These are phyloP conservation scores for Aspergillus pseudotamarii DNA, from an alignment of 2,329 filamentous ascomycete genomes.

Conservation along the genomic window DNA sequence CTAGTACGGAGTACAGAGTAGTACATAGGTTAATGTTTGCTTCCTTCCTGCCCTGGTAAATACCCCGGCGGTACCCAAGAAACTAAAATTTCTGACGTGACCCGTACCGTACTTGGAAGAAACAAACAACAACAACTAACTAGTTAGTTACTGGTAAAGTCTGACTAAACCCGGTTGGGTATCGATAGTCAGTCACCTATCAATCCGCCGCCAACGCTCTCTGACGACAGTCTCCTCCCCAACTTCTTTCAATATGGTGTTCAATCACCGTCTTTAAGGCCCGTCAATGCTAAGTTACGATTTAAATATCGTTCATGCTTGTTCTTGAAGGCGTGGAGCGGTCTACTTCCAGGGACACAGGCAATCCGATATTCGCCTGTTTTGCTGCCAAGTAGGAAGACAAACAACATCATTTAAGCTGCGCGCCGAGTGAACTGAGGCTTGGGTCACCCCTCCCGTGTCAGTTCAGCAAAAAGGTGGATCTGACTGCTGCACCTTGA, in stretches of 20 bases:
- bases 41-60: neutral
- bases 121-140: neutral
- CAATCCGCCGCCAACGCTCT: neutral
- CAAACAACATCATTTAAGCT: neutral
- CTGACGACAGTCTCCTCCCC: neutral
- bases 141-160: neutral
- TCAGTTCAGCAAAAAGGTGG: neutral
- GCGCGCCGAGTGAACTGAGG: neutral
- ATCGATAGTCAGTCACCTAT: neutral
- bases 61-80: neutral
- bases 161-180: slow-evolving; percentile 4
- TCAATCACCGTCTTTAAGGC: neutral
- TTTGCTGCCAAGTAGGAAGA: neutral
- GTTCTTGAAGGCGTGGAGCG: neutral
- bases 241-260: neutral
- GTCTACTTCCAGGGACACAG: neutral
- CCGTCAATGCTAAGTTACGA: neutral
- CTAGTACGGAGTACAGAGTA: too few relatives aligned
- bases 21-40: neutral
- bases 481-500: neutral
- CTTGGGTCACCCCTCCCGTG: neutral
- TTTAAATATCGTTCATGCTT: neutral
- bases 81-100: neutral
- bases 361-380: neutral
- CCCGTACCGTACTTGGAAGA: slow-evolving; percentile 1